These are phyloP conservation scores for Fusarium sp. DNA, from an alignment of 2,329 filamentous ascomycete species.

Conservation along the genomic window DNA sequence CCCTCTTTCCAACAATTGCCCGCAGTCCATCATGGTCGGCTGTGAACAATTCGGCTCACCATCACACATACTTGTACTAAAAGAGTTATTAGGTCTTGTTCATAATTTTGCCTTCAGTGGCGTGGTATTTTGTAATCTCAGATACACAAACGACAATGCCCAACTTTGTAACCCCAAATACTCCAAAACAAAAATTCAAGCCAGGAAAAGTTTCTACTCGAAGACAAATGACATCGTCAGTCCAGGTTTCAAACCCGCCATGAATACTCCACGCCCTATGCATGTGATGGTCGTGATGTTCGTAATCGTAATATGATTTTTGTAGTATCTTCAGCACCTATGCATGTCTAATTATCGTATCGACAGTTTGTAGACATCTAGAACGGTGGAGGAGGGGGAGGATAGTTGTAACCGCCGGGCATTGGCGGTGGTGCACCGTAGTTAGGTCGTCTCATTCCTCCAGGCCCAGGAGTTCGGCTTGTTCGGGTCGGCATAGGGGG, in stretches of 20 bases:
- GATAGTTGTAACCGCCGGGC: constrained; percentile 37
- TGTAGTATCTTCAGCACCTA: constrained; percentile 26
- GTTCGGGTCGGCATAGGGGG: constrained; percentile 37
- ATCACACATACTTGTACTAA: neutral
- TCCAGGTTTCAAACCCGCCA: constrained; percentile 41
- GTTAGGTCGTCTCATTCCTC: constrained; percentile 41
- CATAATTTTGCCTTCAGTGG: constrained; percentile 39
- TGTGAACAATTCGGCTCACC: neutral
- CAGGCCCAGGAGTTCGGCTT: constrained; percentile 44
- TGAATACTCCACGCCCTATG: constrained; percentile 44
- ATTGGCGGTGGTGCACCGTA: constrained; percentile 40
- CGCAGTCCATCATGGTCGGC: constrained; percentile 3
- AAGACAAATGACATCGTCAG: constrained; percentile 36
- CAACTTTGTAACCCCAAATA: constrained; percentile 40
- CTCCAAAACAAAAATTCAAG: constrained; percentile 42
- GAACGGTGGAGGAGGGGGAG: constrained; percentile 25
- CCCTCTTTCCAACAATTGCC: constrained; percentile 30
- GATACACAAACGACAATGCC: constrained; percentile 35
- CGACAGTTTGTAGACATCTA: constrained; percentile 14
- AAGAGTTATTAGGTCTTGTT: constrained; percentile 12
- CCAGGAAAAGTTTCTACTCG: constrained; percentile 38
- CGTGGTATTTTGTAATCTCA: constrained; percentile 43
- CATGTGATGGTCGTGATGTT: constrained; percentile 47
- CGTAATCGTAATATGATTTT: constrained; percentile 44
- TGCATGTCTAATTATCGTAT: constrained; percentile 25